Evolutionary conservation across 2,329 filamentous ascomycete species (phyloP), one percentile per base, ranked within the genome.

Genomic region (Periconia sp.): DNA sequence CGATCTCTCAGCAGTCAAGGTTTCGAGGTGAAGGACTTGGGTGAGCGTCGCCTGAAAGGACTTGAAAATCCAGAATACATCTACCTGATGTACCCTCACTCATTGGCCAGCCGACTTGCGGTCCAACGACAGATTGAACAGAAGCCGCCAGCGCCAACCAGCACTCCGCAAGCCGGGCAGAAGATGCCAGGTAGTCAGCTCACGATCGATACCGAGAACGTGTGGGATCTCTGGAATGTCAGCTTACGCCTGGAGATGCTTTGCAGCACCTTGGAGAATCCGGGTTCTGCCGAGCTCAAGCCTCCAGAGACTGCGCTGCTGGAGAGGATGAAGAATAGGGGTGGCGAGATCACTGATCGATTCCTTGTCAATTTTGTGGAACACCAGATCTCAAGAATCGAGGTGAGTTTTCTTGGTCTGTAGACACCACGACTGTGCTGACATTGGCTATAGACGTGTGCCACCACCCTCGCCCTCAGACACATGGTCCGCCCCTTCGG

Each of bases 61-160:
- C 84, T 99, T 10, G 94, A 99, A 71, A 99, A 99, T 65, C 92
- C 94, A 0, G 94, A 99, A 69, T 87, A 91, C 48, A 87, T 99
- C 56, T 97, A 96, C 72, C 85, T 95, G 45, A 88, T 99, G 68
- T 99, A 96, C 67, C 92, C 94, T 2, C 91, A 96, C 67, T 83
- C 87, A 1, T 81, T 99, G 22, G 84, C 88, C 10, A 90, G 89
- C 26, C 87, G 94, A 48, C 85, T 91, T 46, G 81, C 87, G 11
- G 80, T 86, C 25, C 88, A 92, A 46, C 78, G 82, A 50, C 78
- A 77, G 50, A 70, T 56, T 11, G 70, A 57, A 65, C 70, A 52
- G 70, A 80, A 54, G 72, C 70, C 35, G 10, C 46, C 43, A 10
- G 48, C 46, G n/a, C 44, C 52, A 13, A 15, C 50, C 4, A 40